Evolutionary conservation across 495 filamentous ascomycete genomes (phyloP).

Genomic region (Penicillium simplicissimum): DNA sequence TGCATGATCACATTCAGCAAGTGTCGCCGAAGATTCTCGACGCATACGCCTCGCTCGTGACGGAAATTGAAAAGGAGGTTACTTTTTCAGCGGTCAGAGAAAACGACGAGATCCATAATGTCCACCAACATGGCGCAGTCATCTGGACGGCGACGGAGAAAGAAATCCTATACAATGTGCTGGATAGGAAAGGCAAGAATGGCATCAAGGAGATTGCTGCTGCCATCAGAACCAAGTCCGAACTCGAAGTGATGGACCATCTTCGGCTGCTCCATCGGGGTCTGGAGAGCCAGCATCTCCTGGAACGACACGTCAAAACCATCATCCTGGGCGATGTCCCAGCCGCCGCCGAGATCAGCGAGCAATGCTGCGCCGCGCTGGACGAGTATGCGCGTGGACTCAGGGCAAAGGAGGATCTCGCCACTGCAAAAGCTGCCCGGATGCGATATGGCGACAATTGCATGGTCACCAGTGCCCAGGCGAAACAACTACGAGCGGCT

Average conservation of each 20-base stretch:
- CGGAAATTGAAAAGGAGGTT: slow-evolving; percentile 51
- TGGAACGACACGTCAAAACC: slow-evolving; percentile 22
- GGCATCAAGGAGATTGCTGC: slow-evolving; percentile 60
- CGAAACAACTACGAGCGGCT: slow-evolving; percentile 29
- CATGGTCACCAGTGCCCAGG: slow-evolving; percentile 48
- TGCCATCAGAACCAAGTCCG: slow-evolving; percentile 68
- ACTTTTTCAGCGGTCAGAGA: slow-evolving; percentile 10
- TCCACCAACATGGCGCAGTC: slow-evolving; percentile 65
- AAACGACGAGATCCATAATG: slow-evolving; percentile 19
- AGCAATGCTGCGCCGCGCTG: slow-evolving; percentile 63
- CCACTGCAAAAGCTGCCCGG: slow-evolving; percentile 56
- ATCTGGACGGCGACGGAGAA: slow-evolving; percentile 74
- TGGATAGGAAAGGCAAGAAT: slow-evolving; percentile 63
- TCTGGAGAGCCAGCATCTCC: slow-evolving; percentile 35
- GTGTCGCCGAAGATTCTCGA: slow-evolving; percentile 15
- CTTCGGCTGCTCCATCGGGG: slow-evolving; percentile 59
- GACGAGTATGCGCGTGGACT: slow-evolving; percentile 67
- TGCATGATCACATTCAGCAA: slow-evolving; percentile 8
- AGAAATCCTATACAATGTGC: slow-evolving; percentile 60
- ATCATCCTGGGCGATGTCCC: slow-evolving; percentile 53
- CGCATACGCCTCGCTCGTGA: slow-evolving; percentile 60
- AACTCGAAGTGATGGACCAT: slow-evolving; percentile 71
- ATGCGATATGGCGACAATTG: slow-evolving; percentile 56
- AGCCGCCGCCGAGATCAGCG: slow-evolving; percentile 71
- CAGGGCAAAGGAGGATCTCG: slow-evolving; percentile 53